A percentile compares a stretch with the other conserved stretches of the same genome.
phyloP scores from a whole-genome alignment of 129 eudicot species.

The Arctium minus region DNA sequence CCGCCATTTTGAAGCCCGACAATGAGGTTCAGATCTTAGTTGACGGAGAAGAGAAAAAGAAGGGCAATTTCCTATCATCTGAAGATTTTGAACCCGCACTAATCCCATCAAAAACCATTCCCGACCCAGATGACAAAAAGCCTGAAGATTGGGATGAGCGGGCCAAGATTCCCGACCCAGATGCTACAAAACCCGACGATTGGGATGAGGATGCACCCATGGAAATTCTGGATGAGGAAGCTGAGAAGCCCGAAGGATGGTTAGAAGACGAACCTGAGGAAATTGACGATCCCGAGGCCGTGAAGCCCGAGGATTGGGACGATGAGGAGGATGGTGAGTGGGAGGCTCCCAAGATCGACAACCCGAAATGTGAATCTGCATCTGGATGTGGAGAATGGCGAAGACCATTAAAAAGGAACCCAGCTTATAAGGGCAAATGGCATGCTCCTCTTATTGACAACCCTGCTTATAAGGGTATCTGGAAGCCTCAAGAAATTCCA shows the following conservation, averaged over 20 bases:
- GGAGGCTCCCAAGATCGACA: slow-evolving; percentile 94
- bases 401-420: slow-evolving; percentile 80
- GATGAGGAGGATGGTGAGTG: slow-evolving; percentile 99
- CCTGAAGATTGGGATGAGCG: slow-evolving; percentile 99
- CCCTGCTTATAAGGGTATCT: slow-evolving; percentile 91
- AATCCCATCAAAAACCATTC: slow-evolving; percentile 77
- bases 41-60: slow-evolving; percentile 97
- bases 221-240: slow-evolving; percentile 88
- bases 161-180: slow-evolving; percentile 81
- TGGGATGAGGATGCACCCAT: slow-evolving; percentile 99
- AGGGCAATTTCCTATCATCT: slow-evolving; percentile 64
- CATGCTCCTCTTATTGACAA: slow-evolving; percentile 77
- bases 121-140: slow-evolving; percentile 94
- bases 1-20: slow-evolving; percentile 81
- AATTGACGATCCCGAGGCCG: slow-evolving; percentile 84
- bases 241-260: slow-evolving; percentile 93
- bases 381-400: slow-evolving; percentile 97
- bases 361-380: slow-evolving; percentile 80
- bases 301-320: slow-evolving; percentile 94
- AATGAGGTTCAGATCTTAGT: slow-evolving; percentile 62
- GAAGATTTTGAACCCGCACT: slow-evolving; percentile 88
- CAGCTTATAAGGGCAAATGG: slow-evolving; percentile 98
- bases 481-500: slow-evolving; percentile 84
- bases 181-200: slow-evolving; percentile 80
- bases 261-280: slow-evolving; percentile 95